Conservation (phyloP, 768 basidiomycete species). For the Termitomyces sp. region DNA sequence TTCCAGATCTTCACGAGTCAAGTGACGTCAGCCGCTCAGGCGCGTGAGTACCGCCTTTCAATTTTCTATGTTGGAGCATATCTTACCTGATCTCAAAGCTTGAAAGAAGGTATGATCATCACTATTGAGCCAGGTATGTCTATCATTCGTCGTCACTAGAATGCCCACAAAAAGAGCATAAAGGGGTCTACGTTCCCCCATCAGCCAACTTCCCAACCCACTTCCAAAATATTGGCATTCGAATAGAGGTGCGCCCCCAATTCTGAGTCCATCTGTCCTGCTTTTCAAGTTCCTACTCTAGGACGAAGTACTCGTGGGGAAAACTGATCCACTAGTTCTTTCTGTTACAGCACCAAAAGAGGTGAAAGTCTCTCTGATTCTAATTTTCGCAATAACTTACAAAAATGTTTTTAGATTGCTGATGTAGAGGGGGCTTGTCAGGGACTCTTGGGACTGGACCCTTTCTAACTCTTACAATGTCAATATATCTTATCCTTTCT, state of each 20-base stretch:
- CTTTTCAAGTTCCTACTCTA: slow-evolving; percentile 11
- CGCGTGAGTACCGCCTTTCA: slow-evolving; percentile 31
- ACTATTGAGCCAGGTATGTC: slow-evolving; percentile 80
- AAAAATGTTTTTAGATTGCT: slow-evolving; percentile 35
- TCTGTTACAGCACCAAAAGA: slow-evolving; percentile 79
- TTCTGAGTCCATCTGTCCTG: background rate
- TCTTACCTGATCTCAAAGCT: slow-evolving; percentile 28
- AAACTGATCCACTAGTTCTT: slow-evolving; percentile 55
- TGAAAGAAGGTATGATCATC: slow-evolving; percentile 84
- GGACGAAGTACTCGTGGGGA: slow-evolving; percentile 73
- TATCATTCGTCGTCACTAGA: background rate
- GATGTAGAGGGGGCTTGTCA: slow-evolving; percentile 82
- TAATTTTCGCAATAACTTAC: background rate
- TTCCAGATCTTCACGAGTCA: slow-evolving; percentile 85
- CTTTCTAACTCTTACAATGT: slow-evolving; percentile 22
- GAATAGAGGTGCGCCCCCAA: slow-evolving; percentile 64
- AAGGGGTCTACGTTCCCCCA: slow-evolving; percentile 86
- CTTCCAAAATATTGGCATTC: slow-evolving; percentile 88
- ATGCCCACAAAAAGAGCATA: background rate
- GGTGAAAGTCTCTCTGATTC: slow-evolving; percentile 28
- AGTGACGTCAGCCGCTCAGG: slow-evolving; percentile 48
- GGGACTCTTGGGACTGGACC: slow-evolving; percentile 58
- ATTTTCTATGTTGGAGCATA: background rate
- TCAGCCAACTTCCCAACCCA: slow-evolving; percentile 71
- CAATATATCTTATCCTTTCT: background rate